Conservation (phyloP, 345 rosid genomes). For the Capsella bursapastoris region DNA sequence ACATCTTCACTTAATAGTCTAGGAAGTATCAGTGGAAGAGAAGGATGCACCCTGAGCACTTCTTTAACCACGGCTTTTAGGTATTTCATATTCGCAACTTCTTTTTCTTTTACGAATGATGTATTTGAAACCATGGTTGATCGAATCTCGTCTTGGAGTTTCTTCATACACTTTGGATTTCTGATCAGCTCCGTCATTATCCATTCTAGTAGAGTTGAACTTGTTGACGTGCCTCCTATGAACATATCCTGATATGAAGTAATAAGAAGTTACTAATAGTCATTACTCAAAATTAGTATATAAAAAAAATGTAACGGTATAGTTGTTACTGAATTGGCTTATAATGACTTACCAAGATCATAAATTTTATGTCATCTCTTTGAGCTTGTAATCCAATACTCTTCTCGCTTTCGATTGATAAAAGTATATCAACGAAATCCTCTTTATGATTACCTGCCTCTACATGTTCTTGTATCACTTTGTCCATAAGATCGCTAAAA, state of each 20-base stretch:
- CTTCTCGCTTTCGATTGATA: conserved; percentile 25
- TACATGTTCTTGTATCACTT: conserved; percentile 34
- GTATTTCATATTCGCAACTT: conserved; percentile 20
- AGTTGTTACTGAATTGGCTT: neutral
- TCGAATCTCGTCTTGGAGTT: conserved; percentile 30
- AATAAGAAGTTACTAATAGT: neutral
- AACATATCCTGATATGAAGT: conserved; percentile 33
- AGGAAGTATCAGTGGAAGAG: conserved; percentile 40
- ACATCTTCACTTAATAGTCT: conserved; percentile 38
- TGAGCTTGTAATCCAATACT: conserved; percentile 11
- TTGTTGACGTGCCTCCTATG: conserved; percentile 38
- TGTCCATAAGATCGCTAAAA: conserved; percentile 38
- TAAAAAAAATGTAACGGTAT: neutral
- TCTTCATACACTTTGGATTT: conserved; percentile 33
- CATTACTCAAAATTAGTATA: neutral
- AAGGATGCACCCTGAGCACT: conserved; percentile 47
- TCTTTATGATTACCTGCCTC: neutral
- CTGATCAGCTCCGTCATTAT: conserved; percentile 33
- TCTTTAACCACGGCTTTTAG: conserved; percentile 41
- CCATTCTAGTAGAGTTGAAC: conserved; percentile 31
- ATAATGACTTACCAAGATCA: conserved; percentile 21
- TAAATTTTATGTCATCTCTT: conserved; percentile 28
- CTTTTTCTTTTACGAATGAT: conserved; percentile 23
- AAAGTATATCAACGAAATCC: conserved; percentile 22
- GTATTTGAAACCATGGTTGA: neutral